Evolutionary conservation across 192 early-diverging fungal species (phyloP), one percentile per base, ranked within the genome.

Genomic region (Backusella tuberculispora): DNA sequence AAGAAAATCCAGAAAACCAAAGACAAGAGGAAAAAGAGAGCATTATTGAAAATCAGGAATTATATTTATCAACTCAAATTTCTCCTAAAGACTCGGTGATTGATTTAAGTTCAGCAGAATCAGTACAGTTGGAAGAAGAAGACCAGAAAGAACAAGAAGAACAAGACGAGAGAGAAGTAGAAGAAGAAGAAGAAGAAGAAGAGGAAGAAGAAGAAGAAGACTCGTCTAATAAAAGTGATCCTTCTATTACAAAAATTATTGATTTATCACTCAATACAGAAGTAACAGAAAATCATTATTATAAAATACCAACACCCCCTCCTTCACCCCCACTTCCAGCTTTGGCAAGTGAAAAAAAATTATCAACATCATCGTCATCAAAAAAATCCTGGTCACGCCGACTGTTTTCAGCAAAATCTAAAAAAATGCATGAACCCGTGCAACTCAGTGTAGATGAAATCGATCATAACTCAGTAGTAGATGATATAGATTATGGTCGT

Each of bases 321-420:
- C 41, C 66, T 2, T 41, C 66, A 12, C 37, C 66, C 12, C 41
- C 41, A 13, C 37, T 41, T 43, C 38, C 19, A 19, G n/a, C 66
- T 43, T 43, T 43, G 12, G 38, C 41, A 67, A 67, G n/a, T 19
- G 41, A 38, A 19, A 67, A 38, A 5, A 67, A 67, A 43, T 2
- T 2, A 34, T 34, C 29, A 34, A 34, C 29, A 34, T 34, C 29
- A 34, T 34, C 29, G 1, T 34, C 29, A 34, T 43, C 37, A 17
- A 67, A 67, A 67, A 67, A 67, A 41, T 38, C 66, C n/a, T 67
- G 66, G 66, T 67, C 66, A 41, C 66, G 66, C 19, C 40, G 41
- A 43, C 37, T 67, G n/a, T 67, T 67, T 41, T 41, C 37, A 67
- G 21, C 66, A 41, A 67, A 43, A 42, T 43, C 66, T 8, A 67